Percentiles rank a stretch among this genome's conserved stretches.
Conservation (phyloP, 352 stramenopile species). For the Phytophthora foliorum region DNA sequence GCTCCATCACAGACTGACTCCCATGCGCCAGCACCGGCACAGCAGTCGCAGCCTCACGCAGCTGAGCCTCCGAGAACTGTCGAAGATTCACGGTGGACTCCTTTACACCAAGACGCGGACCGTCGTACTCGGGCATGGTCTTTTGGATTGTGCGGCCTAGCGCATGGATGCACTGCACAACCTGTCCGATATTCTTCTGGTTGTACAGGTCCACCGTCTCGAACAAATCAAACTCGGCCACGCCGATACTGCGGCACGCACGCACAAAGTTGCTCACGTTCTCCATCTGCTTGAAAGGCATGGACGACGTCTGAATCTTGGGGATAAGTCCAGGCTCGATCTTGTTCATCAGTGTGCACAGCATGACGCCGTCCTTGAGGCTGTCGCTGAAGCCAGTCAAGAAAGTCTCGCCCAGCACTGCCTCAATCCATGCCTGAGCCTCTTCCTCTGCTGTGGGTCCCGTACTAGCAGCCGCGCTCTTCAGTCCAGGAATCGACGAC, state of each 20-base stretch:
- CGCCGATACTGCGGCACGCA: constrained; percentile 82
- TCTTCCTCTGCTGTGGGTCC: constrained; percentile 66
- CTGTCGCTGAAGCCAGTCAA: constrained; percentile 73
- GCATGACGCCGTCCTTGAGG: constrained; percentile 82
- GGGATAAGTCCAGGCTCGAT: constrained; percentile 69
- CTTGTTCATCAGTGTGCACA: constrained; percentile 83
- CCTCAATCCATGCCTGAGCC: constrained; percentile 84
- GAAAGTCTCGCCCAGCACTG: constrained; percentile 76
- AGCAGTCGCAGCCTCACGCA: constrained; percentile 63
- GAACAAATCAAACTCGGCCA: constrained; percentile 92
- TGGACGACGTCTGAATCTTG: constrained; percentile 71
- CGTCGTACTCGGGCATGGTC: constrained; percentile 75
- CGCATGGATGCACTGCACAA: constrained; percentile 88
- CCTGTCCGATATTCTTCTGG: constrained; percentile 87
- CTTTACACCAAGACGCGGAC: constrained; percentile 78
- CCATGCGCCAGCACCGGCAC: constrained; percentile 69
- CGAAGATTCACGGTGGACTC: constrained; percentile 76
- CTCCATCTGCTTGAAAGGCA: constrained; percentile 94
- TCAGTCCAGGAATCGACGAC: constrained; percentile 54
- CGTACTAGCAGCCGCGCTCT: constrained; percentile 36
- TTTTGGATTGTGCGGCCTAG: constrained; percentile 82
- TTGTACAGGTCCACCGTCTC: constrained; percentile 93
- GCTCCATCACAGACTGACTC: constrained; percentile 74
- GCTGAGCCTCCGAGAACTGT: constrained; percentile 70
- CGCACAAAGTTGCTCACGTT: constrained; percentile 90